Conservation (phyloP, 2,329 filamentous ascomycete species). For the Fusarium gaditjirri region DNA sequence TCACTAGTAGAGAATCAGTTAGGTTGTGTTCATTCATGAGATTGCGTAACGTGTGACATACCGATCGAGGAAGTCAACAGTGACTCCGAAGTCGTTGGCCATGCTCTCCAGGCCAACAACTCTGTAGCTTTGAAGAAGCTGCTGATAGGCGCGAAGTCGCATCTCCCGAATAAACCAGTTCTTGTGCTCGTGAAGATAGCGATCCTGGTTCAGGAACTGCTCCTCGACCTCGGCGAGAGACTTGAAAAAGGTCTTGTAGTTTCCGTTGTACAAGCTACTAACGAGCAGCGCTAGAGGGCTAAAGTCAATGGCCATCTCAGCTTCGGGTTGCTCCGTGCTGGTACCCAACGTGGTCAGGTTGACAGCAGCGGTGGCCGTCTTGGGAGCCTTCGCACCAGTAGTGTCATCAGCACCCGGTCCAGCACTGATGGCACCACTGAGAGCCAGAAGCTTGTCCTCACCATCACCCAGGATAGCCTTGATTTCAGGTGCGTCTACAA, state of each 20-base stretch:
- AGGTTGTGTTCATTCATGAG: not conserved
- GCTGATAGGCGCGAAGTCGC: conserved; percentile 94
- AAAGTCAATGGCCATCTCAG: conserved; percentile 88
- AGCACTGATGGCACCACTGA: conserved; percentile 82
- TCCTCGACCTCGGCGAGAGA: conserved; percentile 91
- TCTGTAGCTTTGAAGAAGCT: conserved; percentile 95
- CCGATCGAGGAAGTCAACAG: conserved; percentile 95
- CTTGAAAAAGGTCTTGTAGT: conserved; percentile 94
- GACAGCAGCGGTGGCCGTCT: conserved; percentile 72
- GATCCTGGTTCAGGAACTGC: conserved; percentile 91
- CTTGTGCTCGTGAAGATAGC: conserved; percentile 95
- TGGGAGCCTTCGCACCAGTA: conserved; percentile 68
- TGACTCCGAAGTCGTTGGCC: conserved; percentile 96
- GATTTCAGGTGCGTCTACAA: conserved; percentile 97
- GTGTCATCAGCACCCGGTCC: conserved; percentile 85
- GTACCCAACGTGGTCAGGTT: conserved; percentile 88
- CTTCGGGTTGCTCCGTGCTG: conserved; percentile 76
- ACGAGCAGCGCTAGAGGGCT: conserved; percentile 87
- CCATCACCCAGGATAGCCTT: conserved; percentile 93
- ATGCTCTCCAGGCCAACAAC: conserved; percentile 97
- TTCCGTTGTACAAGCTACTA: conserved; percentile 89
- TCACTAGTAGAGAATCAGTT: conserved; percentile 66
- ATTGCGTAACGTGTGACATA: conserved; percentile 57
- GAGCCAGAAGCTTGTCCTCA: conserved; percentile 85
- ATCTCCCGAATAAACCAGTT: conserved; percentile 99